phyloP scores from a whole-genome alignment of 495 filamentous ascomycete genomes.

The Cudoniella acicularis region DNA sequence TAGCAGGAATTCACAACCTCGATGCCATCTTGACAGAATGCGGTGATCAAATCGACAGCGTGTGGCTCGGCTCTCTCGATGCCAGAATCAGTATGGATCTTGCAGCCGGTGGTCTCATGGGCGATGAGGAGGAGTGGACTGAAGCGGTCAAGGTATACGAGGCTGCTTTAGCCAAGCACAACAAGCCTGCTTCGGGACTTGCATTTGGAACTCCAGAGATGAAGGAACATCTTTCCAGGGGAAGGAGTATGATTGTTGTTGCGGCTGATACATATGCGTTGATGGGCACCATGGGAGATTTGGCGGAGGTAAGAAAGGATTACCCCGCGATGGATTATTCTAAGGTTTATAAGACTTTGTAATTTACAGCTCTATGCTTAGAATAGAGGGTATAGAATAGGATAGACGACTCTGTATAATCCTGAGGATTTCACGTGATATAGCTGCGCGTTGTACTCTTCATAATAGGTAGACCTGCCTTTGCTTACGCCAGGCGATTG shows the following conservation, averaged over 20 bases:
- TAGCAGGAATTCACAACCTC: conserved; percentile 51
- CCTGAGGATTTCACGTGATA: too few species aligned
- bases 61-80: conserved; percentile 44
- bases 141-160: conserved; percentile 32
- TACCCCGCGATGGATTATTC: conserved; percentile 7
- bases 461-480: too few species aligned
- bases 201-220: conserved; percentile 26
- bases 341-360: conserved; percentile 5
- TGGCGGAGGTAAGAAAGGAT: conserved; percentile 2
- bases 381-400: too few species aligned
- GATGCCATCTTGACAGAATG: conserved; percentile 44
- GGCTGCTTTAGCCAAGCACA: conserved; percentile 35
- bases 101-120: conserved; percentile 22
- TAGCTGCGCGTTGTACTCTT: too few species aligned
- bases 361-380: too few species aligned
- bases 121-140: conserved; percentile 37
- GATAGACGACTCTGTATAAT: too few species aligned
- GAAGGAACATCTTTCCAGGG: conserved; percentile 18
- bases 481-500: too few species aligned
- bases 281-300: conserved; percentile 13
- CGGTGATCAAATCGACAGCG: conserved; percentile 37
- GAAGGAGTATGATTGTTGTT: conserved; percentile 25
- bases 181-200: conserved; percentile 33
- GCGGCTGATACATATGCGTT: conserved; percentile 27
- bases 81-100: conserved; percentile 38